These are phyloP conservation scores for Arabis alpina DNA, from an alignment of 345 rosid genomes.

Conservation along the genomic window DNA sequence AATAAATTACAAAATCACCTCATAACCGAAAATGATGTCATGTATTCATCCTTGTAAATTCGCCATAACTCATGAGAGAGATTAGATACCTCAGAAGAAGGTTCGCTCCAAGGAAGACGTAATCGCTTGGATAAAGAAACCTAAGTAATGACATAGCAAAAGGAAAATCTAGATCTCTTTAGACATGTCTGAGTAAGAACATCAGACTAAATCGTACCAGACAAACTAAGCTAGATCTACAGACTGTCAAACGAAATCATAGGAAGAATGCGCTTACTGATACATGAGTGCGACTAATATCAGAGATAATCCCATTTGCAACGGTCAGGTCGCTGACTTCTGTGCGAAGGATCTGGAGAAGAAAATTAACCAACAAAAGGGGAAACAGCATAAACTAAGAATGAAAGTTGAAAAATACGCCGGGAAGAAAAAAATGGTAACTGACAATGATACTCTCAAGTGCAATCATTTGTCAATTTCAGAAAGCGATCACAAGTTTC, in stretches of 20 bases:
- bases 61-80: conserved; percentile 72
- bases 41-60: conserved; percentile 80
- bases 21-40: conserved; percentile 86
- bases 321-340: conserved; percentile 59
- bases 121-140: conserved; percentile 81
- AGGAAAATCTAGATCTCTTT: conserved; percentile 23
- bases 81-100: conserved; percentile 52
- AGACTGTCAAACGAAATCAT: conserved; percentile 4
- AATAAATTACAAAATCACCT: conserved; percentile 52
- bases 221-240: conserved; percentile 21
- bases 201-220: conserved; percentile 12
- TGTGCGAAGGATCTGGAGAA: conserved; percentile 69
- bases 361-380: background rate
- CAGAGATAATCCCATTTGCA: conserved; percentile 78
- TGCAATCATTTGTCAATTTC: conserved; percentile 22
- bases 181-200: conserved; percentile 30
- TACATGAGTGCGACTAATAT: conserved; percentile 68
- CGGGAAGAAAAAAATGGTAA: conserved; percentile 21
- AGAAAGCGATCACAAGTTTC: conserved; percentile 3
- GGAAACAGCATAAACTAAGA: conserved; percentile 19
- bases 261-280: conserved; percentile 63
- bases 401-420: background rate
- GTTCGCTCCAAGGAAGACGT: conserved; percentile 69
- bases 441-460: conserved; percentile 7
- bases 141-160: conserved; percentile 49